Percentiles rank a stretch among this genome's conserved stretches.
phyloP scores from a whole-genome alignment of 805 yeast genomes.

The Saccharomycopsis fibuligera region DNA sequence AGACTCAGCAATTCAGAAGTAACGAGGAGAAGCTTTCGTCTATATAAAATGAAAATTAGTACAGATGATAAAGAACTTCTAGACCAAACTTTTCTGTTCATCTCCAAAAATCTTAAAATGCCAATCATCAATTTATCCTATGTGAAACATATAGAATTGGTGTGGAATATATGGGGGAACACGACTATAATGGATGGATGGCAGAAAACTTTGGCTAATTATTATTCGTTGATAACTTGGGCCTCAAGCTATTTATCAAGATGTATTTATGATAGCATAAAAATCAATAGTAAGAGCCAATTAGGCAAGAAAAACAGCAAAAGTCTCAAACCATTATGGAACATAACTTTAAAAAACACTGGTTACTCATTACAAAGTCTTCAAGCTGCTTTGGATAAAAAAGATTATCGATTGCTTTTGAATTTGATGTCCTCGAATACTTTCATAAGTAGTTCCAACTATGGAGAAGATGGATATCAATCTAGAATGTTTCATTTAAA shows the following conservation, averaged over 20 bases:
- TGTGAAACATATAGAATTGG: not conserved
- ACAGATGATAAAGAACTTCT: constrained; percentile 1
- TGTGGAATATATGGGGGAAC: constrained; percentile 14
- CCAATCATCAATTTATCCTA: constrained; percentile 8
- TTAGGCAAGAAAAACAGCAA: not conserved
- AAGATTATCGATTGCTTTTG: constrained; percentile 8
- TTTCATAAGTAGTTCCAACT: constrained; percentile 7
- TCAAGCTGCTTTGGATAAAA: constrained; percentile 1
- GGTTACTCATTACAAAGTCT: constrained; percentile 3
- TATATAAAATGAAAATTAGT: constrained; percentile 1
- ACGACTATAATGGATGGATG: constrained; percentile 6
- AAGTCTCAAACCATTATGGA: constrained; percentile 6
- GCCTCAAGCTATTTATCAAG: constrained; percentile 1
- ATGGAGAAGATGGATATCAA: constrained; percentile 6
- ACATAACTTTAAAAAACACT: constrained; percentile 5
- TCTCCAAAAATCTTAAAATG: constrained; percentile 10
- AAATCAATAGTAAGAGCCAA: constrained; percentile 2
- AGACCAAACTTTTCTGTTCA: constrained; percentile 1
- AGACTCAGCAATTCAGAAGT: too few species aligned
- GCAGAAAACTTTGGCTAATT: constrained; percentile 1
- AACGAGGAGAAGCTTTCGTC: not conserved
- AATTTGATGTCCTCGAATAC: constrained; percentile 13
- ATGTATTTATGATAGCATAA: constrained; percentile 3
- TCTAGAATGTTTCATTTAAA: constrained; percentile 11
- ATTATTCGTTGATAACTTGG: constrained; percentile 17